Evolutionary conservation across 2,329 filamentous ascomycete species (phyloP), one percentile per base, ranked within the genome.

Genomic region (Pestalotiopsis sp.): DNA sequence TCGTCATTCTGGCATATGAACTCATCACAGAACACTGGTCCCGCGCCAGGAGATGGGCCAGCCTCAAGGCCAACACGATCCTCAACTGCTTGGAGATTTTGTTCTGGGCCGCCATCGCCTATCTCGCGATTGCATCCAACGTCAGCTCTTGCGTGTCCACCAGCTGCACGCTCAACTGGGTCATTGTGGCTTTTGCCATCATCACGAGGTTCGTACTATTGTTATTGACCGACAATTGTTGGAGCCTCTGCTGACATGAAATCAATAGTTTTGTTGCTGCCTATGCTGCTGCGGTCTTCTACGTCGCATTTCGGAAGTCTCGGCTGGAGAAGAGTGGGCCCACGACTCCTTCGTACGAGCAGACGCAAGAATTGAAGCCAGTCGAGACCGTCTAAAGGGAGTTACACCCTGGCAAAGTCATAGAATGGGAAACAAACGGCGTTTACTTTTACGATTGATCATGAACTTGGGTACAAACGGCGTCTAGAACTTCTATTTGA

Each of bases 61-160:
- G 27, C 20, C 17, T 62, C 13, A 62, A 62, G 59, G 59, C 59
- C 2, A 36, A 62, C 36, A 36, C 59, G 3, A 39, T 62, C 27
- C 27, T 62, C 59, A 62, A 62, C 59, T 36, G 27, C 59, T 9
- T 36, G 7, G 59, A 62, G 31, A 62, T 62, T 31, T 14, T 62
- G 27, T 62, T 62, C 59, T 62, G 59, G 59, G 59, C 59, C 7
- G 59, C 59, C 1, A 36, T 62, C 6, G 59, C 31, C 13, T 62
- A n/a, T 62, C 27, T 62, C 7, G 36, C 59, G 5, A 62, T 62
- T 11, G 14, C 38, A 41, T 14, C 59, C 27, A 36, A 27, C 17
- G n/a, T 39, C 4, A 13, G 38, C 12, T 36, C 31, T 13, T 62
- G 59, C n/a, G 27, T 62, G 11, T 12, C 13, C 17, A 6, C 5